Evolutionary conservation across 208 protist species (phyloP).

Genomic region (Crithidia sp.): DNA sequence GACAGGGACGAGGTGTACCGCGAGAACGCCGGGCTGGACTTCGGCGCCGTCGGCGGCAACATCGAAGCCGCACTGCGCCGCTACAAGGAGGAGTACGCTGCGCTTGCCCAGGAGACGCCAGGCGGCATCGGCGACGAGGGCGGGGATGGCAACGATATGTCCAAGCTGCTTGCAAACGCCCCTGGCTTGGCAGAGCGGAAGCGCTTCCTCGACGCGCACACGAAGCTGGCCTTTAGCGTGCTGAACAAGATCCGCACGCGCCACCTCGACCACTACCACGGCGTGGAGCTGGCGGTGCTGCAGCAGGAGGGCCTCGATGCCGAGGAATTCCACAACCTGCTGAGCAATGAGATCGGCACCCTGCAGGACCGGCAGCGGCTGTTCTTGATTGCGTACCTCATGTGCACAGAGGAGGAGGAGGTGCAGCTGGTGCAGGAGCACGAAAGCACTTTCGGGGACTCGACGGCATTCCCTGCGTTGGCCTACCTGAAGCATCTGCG

Average conservation of each 20-base stretch:
- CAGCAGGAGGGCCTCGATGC: constrained; percentile 69
- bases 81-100: constrained; percentile 80
- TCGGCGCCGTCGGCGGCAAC: constrained; percentile 73
- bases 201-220: constrained; percentile 85
- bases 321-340: constrained; percentile 69
- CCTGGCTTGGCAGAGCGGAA: constrained; percentile 84
- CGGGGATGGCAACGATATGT: constrained; percentile 72
- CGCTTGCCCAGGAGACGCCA: constrained; percentile 48
- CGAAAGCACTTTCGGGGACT: constrained; percentile 26
- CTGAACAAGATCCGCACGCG: constrained; percentile 67
- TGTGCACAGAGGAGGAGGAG: constrained; percentile 63
- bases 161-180: constrained; percentile 74
- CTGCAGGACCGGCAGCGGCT: constrained; percentile 78
- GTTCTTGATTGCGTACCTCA: constrained; percentile 82
- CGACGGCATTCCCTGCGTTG: constrained; percentile 66
- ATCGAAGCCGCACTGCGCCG: constrained; percentile 67
- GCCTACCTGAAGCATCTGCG: constrained; percentile 82
- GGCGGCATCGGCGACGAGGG: constrained; percentile 44
- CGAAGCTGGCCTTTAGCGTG: constrained; percentile 77
- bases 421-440: constrained; percentile 41
- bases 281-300: constrained; percentile 79
- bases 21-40: constrained; percentile 69
- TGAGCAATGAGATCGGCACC: constrained; percentile 50
- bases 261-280: constrained; percentile 84
- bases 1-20: constrained; percentile 85